Evolutionary conservation across 192 early-diverging fungal genomes (phyloP).

Genomic region (Backusella liffmaniae): DNA sequence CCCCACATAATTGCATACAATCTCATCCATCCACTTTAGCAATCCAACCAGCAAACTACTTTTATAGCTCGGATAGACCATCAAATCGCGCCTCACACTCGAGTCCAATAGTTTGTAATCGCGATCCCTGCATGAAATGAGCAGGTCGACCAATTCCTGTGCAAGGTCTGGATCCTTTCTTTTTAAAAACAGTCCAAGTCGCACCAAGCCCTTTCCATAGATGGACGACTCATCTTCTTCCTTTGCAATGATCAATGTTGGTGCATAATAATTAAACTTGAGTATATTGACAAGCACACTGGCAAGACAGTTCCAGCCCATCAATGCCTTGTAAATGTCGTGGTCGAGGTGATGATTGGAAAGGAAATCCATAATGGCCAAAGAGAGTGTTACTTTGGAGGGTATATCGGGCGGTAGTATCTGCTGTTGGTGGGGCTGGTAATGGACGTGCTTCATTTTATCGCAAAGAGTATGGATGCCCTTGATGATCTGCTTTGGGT

Average conservation of each 20-base stretch:
- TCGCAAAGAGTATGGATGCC: background rate
- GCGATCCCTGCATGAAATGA: background rate
- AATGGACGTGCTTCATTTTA: background rate
- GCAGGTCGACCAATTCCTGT: conserved; percentile 7
- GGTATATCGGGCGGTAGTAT: conserved; percentile 19
- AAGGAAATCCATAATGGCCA: conserved; percentile 3
- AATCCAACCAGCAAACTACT: conserved; percentile 7
- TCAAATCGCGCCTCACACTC: background rate
- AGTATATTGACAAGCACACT: conserved; percentile 20
- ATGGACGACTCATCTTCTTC: background rate
- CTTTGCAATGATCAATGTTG: conserved; percentile 15
- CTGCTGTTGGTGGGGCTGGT: background rate
- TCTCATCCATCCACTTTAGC: conserved; percentile 28
- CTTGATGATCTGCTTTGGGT: background rate
- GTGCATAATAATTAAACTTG: conserved; percentile 19
- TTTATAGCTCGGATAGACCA: background rate
- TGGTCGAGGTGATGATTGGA: background rate
- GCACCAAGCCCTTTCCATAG: background rate
- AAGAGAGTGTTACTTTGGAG: background rate
- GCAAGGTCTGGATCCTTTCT: conserved; percentile 15
- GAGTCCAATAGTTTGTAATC: background rate
- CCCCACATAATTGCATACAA: conserved; percentile 26
- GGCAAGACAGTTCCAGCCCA: conserved; percentile 29
- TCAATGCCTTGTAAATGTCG: conserved; percentile 6
- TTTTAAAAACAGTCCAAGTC: conserved; percentile 19